A percentile compares a stretch with the other conserved stretches of the same genome.
Conservation (phyloP, 2,329 filamentous ascomycete genomes). For the Scedosporium minutisporum region DNA sequence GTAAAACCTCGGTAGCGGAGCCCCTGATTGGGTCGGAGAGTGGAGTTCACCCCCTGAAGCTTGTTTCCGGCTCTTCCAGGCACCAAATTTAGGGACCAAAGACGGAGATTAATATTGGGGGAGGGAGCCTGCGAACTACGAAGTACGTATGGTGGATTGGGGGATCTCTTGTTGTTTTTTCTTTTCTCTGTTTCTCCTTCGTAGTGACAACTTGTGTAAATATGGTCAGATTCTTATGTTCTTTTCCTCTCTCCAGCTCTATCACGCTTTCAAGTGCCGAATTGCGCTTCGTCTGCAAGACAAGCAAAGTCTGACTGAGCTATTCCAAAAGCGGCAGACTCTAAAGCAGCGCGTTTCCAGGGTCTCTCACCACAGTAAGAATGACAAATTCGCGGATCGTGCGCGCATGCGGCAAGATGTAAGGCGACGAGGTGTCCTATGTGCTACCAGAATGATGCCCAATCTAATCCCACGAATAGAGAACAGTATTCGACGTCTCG, state of each 20-base stretch:
- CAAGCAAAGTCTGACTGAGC: not conserved
- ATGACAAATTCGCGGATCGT: not conserved
- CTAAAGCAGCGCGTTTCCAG: not conserved
- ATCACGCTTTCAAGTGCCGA: not conserved
- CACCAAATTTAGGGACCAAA: not conserved
- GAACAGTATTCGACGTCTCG: constrained; percentile 36
- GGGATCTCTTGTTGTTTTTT: too few species aligned
- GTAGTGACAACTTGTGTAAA: not conserved
- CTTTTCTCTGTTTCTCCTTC: not conserved
- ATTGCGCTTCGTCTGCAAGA: not conserved
- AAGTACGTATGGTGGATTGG: too few species aligned
- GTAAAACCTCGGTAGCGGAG: not conserved
- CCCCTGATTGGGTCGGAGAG: not conserved
- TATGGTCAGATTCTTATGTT: not conserved
- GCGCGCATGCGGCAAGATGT: constrained; percentile 5
- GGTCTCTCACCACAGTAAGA: not conserved
- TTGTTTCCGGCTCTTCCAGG: not conserved
- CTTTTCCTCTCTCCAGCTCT: not conserved
- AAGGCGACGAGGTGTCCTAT: not conserved
- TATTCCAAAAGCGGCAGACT: not conserved
- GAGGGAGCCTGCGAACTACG: not conserved
- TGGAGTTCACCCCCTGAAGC: not conserved
- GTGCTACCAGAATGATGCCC: not conserved
- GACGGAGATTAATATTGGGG: not conserved
- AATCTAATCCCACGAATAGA: constrained; percentile 17